Conservation (phyloP, 2,329 filamentous ascomycete species). For the Exophiala calicioides region DNA sequence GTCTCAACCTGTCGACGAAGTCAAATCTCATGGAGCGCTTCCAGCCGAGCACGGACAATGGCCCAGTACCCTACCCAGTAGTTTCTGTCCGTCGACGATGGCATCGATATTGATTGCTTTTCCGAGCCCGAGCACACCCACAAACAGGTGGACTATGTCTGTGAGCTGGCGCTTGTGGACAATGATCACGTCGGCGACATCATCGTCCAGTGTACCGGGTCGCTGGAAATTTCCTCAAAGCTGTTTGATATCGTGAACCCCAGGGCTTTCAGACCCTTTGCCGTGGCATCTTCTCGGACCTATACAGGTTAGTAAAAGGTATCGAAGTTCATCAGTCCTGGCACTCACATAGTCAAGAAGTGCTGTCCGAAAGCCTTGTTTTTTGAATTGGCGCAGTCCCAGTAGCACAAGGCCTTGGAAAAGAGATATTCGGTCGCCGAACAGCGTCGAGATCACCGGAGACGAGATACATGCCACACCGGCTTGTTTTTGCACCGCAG, state of each 20-base stretch:
- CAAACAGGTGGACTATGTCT: too few species aligned
- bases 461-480: constrained; percentile 76
- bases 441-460: constrained; percentile 70
- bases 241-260: constrained; percentile 76
- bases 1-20: too few species aligned
- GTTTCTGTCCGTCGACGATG: too few species aligned
- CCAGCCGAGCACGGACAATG: too few species aligned
- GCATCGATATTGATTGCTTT: too few species aligned
- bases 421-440: constrained; percentile 68
- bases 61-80: too few species aligned
- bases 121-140: too few species aligned
- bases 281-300: constrained; percentile 71
- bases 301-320: constrained; percentile 36
- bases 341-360: constrained; percentile 76
- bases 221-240: constrained; percentile 78
- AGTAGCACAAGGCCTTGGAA: constrained; percentile 79
- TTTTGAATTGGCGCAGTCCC: constrained; percentile 79
- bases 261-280: constrained; percentile 74
- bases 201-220: constrained; percentile 63
- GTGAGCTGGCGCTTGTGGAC: too few species aligned
- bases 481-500: constrained; percentile 60
- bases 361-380: constrained; percentile 70
- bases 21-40: too few species aligned
- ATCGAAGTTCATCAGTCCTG: neutral
- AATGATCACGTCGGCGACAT: constrained; percentile 35